These are phyloP conservation scores for Clarireedia monteithiana DNA, from an alignment of 2,329 filamentous ascomycete species.

Conservation along the genomic window DNA sequence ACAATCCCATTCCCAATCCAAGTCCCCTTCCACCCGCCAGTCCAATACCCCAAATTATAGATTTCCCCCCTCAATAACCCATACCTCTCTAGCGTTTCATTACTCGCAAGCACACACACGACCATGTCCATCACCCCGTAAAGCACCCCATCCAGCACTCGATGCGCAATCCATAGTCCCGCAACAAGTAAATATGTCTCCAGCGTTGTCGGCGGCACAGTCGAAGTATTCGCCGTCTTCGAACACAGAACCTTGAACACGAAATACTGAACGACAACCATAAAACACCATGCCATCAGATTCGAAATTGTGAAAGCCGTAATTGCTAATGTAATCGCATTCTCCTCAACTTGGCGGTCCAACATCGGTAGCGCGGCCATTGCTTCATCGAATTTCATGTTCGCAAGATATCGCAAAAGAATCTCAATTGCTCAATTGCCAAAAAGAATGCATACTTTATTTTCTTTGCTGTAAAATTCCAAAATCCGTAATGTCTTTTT, in stretches of 20 bases:
- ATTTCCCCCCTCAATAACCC: background rate
- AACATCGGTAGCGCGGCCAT: background rate
- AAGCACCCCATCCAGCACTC: background rate
- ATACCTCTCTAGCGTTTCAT: background rate
- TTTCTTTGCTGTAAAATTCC: too few species aligned
- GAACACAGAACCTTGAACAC: background rate
- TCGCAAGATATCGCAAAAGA: too few species aligned
- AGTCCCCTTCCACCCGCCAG: background rate
- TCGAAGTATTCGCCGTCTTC: background rate
- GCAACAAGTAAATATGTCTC: background rate
- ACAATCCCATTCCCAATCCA: background rate
- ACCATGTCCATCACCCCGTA: background rate
- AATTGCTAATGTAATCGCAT: background rate
- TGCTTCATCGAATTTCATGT: too few species aligned
- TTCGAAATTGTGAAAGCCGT: background rate
- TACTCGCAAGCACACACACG: background rate
- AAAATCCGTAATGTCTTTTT: too few species aligned
- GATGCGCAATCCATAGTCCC: background rate
- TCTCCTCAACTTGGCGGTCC: background rate
- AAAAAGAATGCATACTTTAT: too few species aligned
- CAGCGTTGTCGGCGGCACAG: background rate
- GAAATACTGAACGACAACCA: slow-evolving; percentile 3
- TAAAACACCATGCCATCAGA: background rate
- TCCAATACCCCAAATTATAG: slow-evolving; percentile 1
- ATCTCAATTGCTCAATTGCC: too few species aligned